Evolutionary conservation across 106 monocot genomes (phyloP), one percentile per base, ranked within the genome.

Genomic region (Chionographis japonica): DNA sequence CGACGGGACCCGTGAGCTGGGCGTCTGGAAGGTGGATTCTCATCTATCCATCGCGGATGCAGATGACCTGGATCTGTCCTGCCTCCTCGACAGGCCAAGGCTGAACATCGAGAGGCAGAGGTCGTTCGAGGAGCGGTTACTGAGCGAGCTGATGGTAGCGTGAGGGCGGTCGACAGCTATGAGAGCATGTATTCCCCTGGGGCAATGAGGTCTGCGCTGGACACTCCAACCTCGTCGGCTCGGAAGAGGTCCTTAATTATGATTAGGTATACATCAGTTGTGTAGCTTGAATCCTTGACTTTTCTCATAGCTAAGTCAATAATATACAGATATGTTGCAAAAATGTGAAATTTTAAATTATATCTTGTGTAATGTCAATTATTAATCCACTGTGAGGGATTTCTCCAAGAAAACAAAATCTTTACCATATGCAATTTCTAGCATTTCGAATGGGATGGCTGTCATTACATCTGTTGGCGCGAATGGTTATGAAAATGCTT

Each of bases 91-190:
- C 46, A 77, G 70, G 74, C 83, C 85, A 52, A 68, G 73, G 79
- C 67, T 83, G 55, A 90, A 76, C 68, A 83, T 95, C 2, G 94
- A 95, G 63, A 69, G 94, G 83, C 73, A 95, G 77, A 70, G 90
- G 36, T 95, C 94, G 20, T 85, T 91, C 53, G 94, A 88, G 5
- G 94, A 94, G 49, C 67, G 85, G 52, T 91, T 90, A 4, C 40
- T 95, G 9, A 81, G 71, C 40, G 94, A 94, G 41, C 83, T 88
- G 12, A 27, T 1, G 1, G 27, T 27, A 68, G 15, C 38, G 4
- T 68, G 2, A 67, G 71, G 14, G 60, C 14, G 3, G 17, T 49
- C 2, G 82, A 82, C 35, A 51, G 40, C 52, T 64, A 58, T 16
- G 82, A 77, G 35, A 73, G 51, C 58, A 51, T 82, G 56, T 50